These are phyloP conservation scores for Ustilago trichophora DNA, from an alignment of 1,284 basidiomycete species.

Conservation along the genomic window DNA sequence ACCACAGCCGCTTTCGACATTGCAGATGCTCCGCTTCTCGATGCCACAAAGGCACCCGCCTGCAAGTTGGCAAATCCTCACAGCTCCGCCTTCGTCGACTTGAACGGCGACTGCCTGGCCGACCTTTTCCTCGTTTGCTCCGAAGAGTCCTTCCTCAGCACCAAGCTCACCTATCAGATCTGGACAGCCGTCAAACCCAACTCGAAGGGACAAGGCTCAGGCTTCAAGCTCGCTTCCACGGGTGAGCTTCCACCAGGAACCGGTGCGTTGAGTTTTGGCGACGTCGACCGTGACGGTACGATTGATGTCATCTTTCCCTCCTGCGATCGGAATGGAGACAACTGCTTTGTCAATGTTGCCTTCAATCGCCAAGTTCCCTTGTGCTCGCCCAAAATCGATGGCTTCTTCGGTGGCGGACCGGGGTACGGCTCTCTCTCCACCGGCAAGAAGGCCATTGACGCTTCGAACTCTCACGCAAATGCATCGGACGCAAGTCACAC, in stretches of 20 bases:
- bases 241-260: conserved; percentile 79
- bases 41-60: conserved; percentile 28
- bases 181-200: conserved; percentile 72
- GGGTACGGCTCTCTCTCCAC: conserved; percentile 18
- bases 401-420: conserved; percentile 48
- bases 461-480: background rate
- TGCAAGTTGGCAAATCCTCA: conserved; percentile 87
- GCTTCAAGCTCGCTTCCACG: conserved; percentile 77
- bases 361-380: conserved; percentile 91
- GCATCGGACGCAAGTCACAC: background rate
- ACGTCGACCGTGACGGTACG: conserved; percentile 94
- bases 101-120: conserved; percentile 93
- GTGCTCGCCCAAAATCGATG: conserved; percentile 70
- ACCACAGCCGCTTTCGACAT: conserved; percentile 32
- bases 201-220: conserved; percentile 67
- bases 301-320: conserved; percentile 93
- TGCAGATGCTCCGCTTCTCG: conserved; percentile 21
- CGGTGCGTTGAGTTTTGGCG: conserved; percentile 86
- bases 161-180: conserved; percentile 77
- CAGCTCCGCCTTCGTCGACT: conserved; percentile 91
- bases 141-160: conserved; percentile 62
- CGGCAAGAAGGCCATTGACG: conserved; percentile 2
- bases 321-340: conserved; percentile 72
- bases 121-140: conserved; percentile 91
- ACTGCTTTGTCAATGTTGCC: conserved; percentile 86